phyloP scores from a whole-genome alignment of 148 eudicot species.

The Cornus kousa region DNA sequence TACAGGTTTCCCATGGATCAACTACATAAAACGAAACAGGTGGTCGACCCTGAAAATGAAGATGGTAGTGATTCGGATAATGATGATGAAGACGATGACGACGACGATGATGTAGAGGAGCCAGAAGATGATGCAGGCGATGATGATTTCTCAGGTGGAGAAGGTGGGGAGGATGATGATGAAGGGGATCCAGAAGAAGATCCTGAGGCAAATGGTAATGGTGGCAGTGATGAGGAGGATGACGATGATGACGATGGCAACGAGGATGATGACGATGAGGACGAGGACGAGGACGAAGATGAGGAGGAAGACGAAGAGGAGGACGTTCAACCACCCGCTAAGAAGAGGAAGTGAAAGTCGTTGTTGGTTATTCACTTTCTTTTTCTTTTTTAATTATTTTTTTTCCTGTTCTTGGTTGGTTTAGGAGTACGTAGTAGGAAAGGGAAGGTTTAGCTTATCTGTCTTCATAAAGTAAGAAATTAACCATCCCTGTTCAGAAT shows the following conservation, averaged over 20 bases:
- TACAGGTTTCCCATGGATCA: constrained; percentile 37
- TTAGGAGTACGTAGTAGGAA: constrained; percentile 16
- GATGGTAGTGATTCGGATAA: constrained; percentile 45
- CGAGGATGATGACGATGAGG: constrained; percentile 31
- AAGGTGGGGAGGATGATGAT: constrained; percentile 19
- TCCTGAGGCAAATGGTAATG: constrained; percentile 41
- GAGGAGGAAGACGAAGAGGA: constrained; percentile 44
- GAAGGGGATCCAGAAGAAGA: constrained; percentile 37
- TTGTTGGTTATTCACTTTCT: background rate
- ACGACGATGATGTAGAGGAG: constrained; percentile 24
- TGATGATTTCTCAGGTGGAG: constrained; percentile 43
- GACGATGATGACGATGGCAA: constrained; percentile 41
- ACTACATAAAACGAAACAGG: constrained; percentile 31
- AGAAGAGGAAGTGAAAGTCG: constrained; percentile 46
- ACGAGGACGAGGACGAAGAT: constrained; percentile 40
- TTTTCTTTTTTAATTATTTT: background rate
- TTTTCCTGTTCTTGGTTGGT: background rate
- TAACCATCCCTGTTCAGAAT: background rate
- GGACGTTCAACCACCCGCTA: constrained; percentile 50
- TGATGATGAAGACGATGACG: constrained; percentile 41
- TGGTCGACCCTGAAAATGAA: constrained; percentile 32
- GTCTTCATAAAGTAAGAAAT: constrained; percentile 12
- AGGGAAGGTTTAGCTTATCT: constrained; percentile 20
- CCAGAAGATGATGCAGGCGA: constrained; percentile 34
- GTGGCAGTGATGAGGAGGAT: constrained; percentile 28